A percentile compares a stretch with the other conserved stretches of the same genome.
These are phyloP conservation scores for Quercus phellos DNA, from an alignment of 331 rosid genomes.

Conservation along the genomic window DNA sequence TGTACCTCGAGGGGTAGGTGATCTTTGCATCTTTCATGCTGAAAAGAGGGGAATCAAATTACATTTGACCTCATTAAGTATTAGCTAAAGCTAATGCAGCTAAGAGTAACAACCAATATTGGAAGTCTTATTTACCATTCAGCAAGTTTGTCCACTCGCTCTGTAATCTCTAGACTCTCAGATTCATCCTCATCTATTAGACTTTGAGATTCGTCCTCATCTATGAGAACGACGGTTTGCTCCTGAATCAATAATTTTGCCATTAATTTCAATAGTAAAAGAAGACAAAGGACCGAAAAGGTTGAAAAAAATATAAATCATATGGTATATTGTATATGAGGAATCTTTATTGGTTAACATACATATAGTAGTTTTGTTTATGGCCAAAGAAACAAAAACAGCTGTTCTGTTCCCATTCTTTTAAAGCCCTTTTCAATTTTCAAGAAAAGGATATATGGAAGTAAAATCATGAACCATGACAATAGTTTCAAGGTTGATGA, in stretches of 20 bases:
- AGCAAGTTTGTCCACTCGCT: slow-evolving; percentile 35
- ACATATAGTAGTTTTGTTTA: not conserved
- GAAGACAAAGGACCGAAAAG: not conserved
- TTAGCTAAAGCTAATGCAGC: slow-evolving; percentile 4
- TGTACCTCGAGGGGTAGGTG: slow-evolving; percentile 88
- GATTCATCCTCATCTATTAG: slow-evolving; percentile 67
- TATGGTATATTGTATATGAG: not conserved
- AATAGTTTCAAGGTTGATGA: slow-evolving; percentile 4
- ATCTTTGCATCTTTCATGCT: slow-evolving; percentile 71
- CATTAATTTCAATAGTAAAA: not conserved
- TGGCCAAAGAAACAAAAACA: not conserved
- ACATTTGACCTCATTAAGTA: slow-evolving; percentile 14
- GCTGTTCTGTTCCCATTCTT: not conserved
- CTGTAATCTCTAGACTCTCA: slow-evolving; percentile 31
- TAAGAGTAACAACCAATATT: slow-evolving; percentile 3
- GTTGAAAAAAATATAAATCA: not conserved
- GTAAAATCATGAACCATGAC: not conserved
- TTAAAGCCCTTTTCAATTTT: not conserved
- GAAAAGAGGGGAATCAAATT: slow-evolving; percentile 33
- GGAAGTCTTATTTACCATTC: slow-evolving; percentile 42
- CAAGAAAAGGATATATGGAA: not conserved
- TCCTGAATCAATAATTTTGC: slow-evolving; percentile 35
- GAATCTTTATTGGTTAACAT: not conserved
- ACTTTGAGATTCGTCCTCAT: slow-evolving; percentile 48
- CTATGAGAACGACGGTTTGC: slow-evolving; percentile 63